Evolutionary conservation across 805 yeast genomes (phyloP).

Genomic region (Lachancea quebecensis): DNA sequence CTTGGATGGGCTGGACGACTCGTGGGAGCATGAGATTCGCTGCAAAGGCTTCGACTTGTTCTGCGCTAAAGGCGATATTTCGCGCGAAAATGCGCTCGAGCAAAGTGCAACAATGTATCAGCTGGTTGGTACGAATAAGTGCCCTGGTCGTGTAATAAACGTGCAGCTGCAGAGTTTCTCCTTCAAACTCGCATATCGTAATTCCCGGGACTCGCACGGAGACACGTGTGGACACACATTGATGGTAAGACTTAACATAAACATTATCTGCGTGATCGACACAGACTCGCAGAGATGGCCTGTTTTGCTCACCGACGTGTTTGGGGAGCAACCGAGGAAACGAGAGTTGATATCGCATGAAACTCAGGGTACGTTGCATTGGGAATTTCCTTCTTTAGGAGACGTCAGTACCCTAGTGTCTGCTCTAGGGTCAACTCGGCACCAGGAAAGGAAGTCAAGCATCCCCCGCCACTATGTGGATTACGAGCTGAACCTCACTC

Average conservation of each 20-base stretch:
- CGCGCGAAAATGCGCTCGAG: not conserved
- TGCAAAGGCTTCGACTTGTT: slow-evolving; percentile 1
- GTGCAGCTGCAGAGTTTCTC: slow-evolving; percentile 2
- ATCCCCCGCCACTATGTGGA: slow-evolving; percentile 17
- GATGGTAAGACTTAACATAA: not conserved
- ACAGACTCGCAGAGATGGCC: slow-evolving; percentile 6
- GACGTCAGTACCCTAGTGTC: slow-evolving; percentile 5
- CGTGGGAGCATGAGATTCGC: slow-evolving; percentile 3
- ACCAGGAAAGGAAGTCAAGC: slow-evolving; percentile 7
- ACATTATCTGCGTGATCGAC: slow-evolving; percentile 1
- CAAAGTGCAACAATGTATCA: not conserved
- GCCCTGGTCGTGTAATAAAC: not conserved
- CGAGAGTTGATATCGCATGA: not conserved
- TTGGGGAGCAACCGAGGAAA: slow-evolving; percentile 1
- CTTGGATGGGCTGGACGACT: slow-evolving; percentile 1
- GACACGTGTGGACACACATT: slow-evolving; percentile 2
- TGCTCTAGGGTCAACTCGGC: slow-evolving; percentile 17
- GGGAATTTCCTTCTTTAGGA: slow-evolving; percentile 2
- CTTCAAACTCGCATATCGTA: not conserved
- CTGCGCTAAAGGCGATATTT: not conserved
- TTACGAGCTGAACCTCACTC: slow-evolving; percentile 14
- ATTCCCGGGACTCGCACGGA: slow-evolving; percentile 1
- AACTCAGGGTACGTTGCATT: not conserved
- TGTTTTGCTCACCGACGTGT: not conserved
- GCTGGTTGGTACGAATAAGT: not conserved